phyloP scores from a whole-genome alignment of 495 filamentous ascomycete species.

The Podospora conica region DNA sequence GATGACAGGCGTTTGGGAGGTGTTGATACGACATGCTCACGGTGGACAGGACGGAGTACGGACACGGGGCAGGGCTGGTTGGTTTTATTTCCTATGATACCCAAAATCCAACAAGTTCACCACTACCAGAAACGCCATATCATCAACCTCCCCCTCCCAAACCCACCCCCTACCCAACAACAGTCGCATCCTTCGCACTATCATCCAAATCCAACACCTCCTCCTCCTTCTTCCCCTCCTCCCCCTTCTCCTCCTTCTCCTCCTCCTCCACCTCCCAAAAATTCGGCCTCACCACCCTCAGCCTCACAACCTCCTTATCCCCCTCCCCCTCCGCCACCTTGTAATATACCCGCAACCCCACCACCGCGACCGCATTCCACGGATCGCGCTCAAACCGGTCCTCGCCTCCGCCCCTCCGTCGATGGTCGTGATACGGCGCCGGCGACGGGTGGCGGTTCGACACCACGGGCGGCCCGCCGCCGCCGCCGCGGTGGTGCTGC shows the following conservation, averaged over 20 bases:
- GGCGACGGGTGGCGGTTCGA: no score
- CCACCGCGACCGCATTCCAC: constrained; percentile 82
- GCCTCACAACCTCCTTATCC: constrained; percentile 41
- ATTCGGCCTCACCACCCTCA: constrained; percentile 36
- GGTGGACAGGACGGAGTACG: not conserved
- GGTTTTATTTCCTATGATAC: constrained; percentile 1
- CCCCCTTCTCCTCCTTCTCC: constrained; percentile 12
- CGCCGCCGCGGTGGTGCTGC: not conserved
- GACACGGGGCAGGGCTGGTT: not conserved
- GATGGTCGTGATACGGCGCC: not conserved
- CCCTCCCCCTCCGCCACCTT: constrained; percentile 47
- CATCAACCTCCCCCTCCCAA: not conserved
- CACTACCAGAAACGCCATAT: not conserved
- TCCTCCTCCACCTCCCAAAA: constrained; percentile 24
- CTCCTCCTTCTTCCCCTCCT: constrained; percentile 25
- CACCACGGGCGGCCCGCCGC: not conserved
- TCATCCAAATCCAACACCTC: constrained; percentile 45
- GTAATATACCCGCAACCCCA: constrained; percentile 70
- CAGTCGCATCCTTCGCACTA: constrained; percentile 41
- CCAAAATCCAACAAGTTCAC: not conserved
- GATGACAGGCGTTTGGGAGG: not conserved
- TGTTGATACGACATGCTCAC: not conserved
- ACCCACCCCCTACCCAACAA: constrained; percentile 27
- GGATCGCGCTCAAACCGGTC: constrained; percentile 54
- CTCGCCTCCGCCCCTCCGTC: not conserved